Percentiles rank a stretch among this genome's conserved stretches.
Conservation (phyloP, 805 yeast species). For the Ogataea minuta region DNA sequence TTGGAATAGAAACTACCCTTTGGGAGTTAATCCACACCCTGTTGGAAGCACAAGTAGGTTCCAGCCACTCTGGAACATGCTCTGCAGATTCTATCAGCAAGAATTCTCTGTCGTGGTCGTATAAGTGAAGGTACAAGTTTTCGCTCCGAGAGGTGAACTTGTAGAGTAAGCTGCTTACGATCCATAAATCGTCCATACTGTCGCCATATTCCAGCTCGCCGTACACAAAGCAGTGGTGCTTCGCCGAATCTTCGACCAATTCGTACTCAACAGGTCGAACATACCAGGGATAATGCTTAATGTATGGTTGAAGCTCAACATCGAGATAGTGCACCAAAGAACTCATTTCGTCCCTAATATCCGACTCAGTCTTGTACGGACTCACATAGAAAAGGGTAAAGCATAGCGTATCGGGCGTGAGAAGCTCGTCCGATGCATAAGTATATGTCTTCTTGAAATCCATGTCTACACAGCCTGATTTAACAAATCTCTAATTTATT, state of each 20-base stretch:
- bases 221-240: conserved; percentile 30
- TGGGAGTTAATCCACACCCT: conserved; percentile 53
- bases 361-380: conserved; percentile 29
- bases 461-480: conserved; percentile 7
- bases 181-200: conserved; percentile 42
- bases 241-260: conserved; percentile 10
- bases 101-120: conserved; percentile 59
- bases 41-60: conserved; percentile 45
- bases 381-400: conserved; percentile 33
- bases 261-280: conserved; percentile 27
- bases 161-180: conserved; percentile 41
- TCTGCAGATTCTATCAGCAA: conserved; percentile 50
- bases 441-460: conserved; percentile 12
- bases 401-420: conserved; percentile 17
- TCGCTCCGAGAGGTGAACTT: conserved; percentile 30
- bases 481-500: neutral
- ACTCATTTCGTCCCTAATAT: conserved; percentile 15
- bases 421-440: conserved; percentile 13
- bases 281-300: conserved; percentile 43
- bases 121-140: conserved; percentile 42
- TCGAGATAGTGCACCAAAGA: conserved; percentile 22
- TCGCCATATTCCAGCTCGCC: conserved; percentile 46
- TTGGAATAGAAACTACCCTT: conserved; percentile 40
- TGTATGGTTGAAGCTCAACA: conserved; percentile 36
- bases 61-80: conserved; percentile 44